A percentile compares a stretch with the other conserved stretches of the same genome.
Conservation (phyloP, 2,329 filamentous ascomycete genomes). For the Zymoseptoria pseudotritici region DNA sequence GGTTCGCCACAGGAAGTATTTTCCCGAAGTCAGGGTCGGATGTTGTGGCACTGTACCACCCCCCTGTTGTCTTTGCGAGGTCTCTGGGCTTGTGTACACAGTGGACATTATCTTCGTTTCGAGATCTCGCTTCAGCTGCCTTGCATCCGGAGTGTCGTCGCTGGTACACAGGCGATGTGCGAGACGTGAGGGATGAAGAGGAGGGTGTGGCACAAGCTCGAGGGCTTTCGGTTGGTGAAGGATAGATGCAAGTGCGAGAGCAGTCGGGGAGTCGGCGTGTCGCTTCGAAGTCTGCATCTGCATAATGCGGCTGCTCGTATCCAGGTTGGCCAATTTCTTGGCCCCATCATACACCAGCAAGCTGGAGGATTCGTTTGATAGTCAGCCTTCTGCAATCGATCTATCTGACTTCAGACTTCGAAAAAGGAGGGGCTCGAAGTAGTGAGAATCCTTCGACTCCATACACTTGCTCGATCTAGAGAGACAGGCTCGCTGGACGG, state of each 20-base stretch:
- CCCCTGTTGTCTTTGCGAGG: neutral
- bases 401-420: too few relatives aligned
- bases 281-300: neutral
- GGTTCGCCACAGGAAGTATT: neutral
- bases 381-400: neutral
- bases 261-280: neutral
- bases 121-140: neutral
- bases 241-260: neutral
- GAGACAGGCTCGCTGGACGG: neutral
- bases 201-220: neutral
- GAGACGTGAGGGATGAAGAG: neutral
- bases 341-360: neutral
- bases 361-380: neutral
- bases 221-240: neutral
- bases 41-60: neutral
- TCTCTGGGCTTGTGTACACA: neutral
- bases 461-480: neutral
- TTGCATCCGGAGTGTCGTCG: neutral
- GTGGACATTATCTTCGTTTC: neutral
- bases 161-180: neutral
- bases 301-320: neutral
- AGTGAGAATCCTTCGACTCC: too few relatives aligned
- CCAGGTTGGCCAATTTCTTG: neutral
- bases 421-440: too few relatives aligned
- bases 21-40: neutral